Evolutionary conservation across 1,284 basidiomycete genomes (phyloP), one percentile per base, ranked within the genome.

Genomic region (Cutaneotrichosporon cutaneum): DNA sequence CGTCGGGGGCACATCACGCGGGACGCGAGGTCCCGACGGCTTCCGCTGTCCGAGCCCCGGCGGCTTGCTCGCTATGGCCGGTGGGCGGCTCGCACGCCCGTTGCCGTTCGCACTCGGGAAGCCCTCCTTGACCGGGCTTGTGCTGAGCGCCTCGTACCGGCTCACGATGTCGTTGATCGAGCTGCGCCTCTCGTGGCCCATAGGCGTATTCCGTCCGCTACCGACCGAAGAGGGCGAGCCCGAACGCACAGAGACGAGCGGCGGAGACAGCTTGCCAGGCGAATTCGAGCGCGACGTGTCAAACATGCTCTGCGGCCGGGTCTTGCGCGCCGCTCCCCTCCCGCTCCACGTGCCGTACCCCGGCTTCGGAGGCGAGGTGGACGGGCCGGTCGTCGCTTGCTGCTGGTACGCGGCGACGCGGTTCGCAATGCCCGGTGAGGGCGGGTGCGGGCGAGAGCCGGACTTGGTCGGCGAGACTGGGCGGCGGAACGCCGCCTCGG

Each of bases 141-240:
- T 53, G 45, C 18, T 62, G 54, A 77, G 56, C n/a, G 61, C 56
- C 59, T 77, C 76, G 66, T 73, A 76, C 42, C 66, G 68, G 14
- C 72, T 69, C 6, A 78, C 71, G 16, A 80, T 76, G 51, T 75
- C 73, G 53, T 72, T 76, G 59, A 80, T 76, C 21, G 75, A 76
- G n/a, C 72, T 70, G 56, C 74, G 74, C 9, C 75, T 69, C 3
- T 44, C 47, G 57, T 75, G 74, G 2, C 51, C 33, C 50, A 59
- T 58, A 22, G 39, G 56, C 14, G 48, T 32, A 9, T 16, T 26
- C 30, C 24, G 63, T 3, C 58, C 56, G 21, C 32, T 36, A 11
- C 33, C 54, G 48, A 50, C 44, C 8, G 60, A 30, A 8, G 16
- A 22, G 18, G 36, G 53, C 13, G 32, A 51, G 58, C 45, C 33